A percentile compares a stretch with the other conserved stretches of the same genome.
Evolutionary conservation across 495 filamentous ascomycete species (phyloP).

Genomic region (Clavariopsis aquatica): DNA sequence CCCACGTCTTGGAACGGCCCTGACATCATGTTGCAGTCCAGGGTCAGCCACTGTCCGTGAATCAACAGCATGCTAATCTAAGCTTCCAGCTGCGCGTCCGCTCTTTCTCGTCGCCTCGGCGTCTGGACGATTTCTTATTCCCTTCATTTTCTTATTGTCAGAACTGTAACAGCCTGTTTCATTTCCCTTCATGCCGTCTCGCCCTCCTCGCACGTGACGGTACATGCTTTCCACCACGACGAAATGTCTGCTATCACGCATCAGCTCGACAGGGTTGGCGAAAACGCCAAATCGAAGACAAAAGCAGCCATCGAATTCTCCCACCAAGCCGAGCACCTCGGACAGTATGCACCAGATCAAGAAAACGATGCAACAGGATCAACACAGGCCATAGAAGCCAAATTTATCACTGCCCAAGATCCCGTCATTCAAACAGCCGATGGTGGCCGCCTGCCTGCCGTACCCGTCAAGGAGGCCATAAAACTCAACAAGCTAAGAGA

Average conservation of each 20-base stretch:
- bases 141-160: background rate
- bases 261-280: constrained; percentile 9
- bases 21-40: constrained; percentile 30
- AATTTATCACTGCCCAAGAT: constrained; percentile 68
- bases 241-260: constrained; percentile 30
- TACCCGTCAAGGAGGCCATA: constrained; percentile 64
- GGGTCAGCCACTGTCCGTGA: background rate
- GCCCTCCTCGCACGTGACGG: constrained; percentile 7
- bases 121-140: background rate
- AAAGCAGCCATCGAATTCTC: constrained; percentile 47
- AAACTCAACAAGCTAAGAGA: constrained; percentile 65
- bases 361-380: constrained; percentile 42
- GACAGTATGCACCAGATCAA: constrained; percentile 36
- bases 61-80: constrained; percentile 12
- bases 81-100: background rate
- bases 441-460: constrained; percentile 63
- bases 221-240: constrained; percentile 4
- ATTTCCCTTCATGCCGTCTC: constrained; percentile 7
- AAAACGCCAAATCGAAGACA: constrained; percentile 35
- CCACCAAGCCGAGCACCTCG: constrained; percentile 62
- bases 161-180: background rate
- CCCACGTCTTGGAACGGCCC: constrained; percentile 23
- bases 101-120: background rate
- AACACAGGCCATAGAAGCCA: constrained; percentile 62
- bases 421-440: constrained; percentile 68